Evolutionary conservation across 1,284 basidiomycete genomes (phyloP).

Genomic region (Stereum hirsutum): DNA sequence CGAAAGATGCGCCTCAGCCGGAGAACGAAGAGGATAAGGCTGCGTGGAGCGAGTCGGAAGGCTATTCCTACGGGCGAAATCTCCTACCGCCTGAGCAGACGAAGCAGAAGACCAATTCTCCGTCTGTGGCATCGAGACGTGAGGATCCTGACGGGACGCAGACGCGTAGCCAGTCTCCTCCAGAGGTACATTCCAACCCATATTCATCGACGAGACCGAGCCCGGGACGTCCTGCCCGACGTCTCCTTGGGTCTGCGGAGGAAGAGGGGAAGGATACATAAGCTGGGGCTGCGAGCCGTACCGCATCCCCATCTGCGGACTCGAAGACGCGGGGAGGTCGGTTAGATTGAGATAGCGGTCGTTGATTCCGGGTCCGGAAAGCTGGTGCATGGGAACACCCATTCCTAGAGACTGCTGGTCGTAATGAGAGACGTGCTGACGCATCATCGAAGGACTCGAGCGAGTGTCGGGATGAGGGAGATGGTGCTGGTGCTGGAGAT

Average conservation of each 20-base stretch:
- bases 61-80: not conserved
- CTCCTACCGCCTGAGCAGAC: not conserved
- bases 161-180: not conserved
- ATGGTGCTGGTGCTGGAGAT: slow-evolving; percentile 10
- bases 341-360: not conserved
- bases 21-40: not conserved
- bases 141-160: not conserved
- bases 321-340: not conserved
- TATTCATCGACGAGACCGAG: not conserved
- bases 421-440: slow-evolving; percentile 1
- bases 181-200: not conserved
- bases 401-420: slow-evolving; percentile 1
- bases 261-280: slow-evolving; percentile 5
- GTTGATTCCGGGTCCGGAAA: not conserved
- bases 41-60: not conserved
- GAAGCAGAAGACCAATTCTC: not conserved
- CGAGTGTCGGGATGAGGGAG: slow-evolving; percentile 5
- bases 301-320: not conserved
- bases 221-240: not conserved
- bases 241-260: not conserved
- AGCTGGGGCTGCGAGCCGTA: not conserved
- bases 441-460: slow-evolving; percentile 5
- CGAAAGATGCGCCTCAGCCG: not conserved
- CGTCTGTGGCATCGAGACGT: no score
- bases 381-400: slow-evolving; percentile 2